Evolutionary conservation across 78 protist genomes (phyloP).

Genomic region (Chrysochromulina parva): DNA sequence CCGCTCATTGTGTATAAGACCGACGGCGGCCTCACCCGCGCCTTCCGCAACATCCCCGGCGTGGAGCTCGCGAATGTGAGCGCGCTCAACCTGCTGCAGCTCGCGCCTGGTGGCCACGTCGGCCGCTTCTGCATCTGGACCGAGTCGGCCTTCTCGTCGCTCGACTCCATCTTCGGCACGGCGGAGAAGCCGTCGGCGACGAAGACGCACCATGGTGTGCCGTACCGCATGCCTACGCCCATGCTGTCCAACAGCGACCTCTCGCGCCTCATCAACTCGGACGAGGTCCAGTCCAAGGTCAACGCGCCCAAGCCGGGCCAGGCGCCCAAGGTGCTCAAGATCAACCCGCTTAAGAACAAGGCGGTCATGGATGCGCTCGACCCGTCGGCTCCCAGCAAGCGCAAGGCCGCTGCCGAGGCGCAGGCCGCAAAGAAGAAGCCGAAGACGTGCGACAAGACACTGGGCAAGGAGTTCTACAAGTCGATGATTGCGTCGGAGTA

Average conservation of each 20-base stretch:
- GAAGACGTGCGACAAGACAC: not conserved
- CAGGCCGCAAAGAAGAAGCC: not conserved
- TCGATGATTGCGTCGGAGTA: not conserved
- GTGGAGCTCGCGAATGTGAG: constrained; percentile 90
- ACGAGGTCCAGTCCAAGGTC: constrained; percentile 72
- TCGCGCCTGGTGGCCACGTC: constrained; percentile 99
- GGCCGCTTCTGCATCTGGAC: constrained; percentile 99
- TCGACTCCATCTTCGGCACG: constrained; percentile 72
- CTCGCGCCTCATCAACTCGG: constrained; percentile 92
- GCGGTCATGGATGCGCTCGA: constrained; percentile 71
- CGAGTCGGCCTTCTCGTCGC: constrained; percentile 91
- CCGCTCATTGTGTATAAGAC: constrained; percentile 92
- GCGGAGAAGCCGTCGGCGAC: not conserved
- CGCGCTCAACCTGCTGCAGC: constrained; percentile 96
- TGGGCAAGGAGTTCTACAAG: not conserved
- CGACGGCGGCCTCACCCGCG: constrained; percentile 74
- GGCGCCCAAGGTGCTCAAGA: constrained; percentile 31
- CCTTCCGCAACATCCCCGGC: constrained; percentile 96
- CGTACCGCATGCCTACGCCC: constrained; percentile 85
- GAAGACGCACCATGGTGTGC: not conserved
- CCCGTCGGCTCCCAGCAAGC: constrained; percentile 78
- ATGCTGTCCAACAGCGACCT: constrained; percentile 93
- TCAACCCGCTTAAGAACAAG: constrained; percentile 90
- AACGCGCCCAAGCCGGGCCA: not conserved
- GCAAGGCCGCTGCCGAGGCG: not conserved